Base-by-base conservation (phyloP, 2,329 filamentous ascomycete genomes). In the Trichocomaceae sp. region DNA sequence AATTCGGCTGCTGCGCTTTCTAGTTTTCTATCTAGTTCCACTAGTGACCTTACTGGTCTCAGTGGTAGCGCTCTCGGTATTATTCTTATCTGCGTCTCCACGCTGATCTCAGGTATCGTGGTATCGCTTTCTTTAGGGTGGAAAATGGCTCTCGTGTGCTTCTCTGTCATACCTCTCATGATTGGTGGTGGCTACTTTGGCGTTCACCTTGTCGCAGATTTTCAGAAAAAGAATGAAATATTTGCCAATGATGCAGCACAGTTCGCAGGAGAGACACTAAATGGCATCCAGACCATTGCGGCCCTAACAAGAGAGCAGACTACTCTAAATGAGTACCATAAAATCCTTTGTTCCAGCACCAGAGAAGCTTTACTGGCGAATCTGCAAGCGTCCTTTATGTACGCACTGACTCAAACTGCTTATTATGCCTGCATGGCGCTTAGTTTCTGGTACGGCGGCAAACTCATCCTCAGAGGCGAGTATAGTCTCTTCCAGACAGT, bases 381-480 rank as follows among this genome's bases (percentile, higher is more conserved):
- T 31, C 70, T 90, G 57, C 86, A 84, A 64, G 89, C 88, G 0
- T 92, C 88, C 10, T 68, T 79, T 1, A 81, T 96, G 6, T 97
- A 95, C 66, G 90, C 91, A 0, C 80, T 84, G 1, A 88, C 90
- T 0, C 92, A 96, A 72, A 90, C 88, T 0, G 75, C 95, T 56
- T 83, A 88, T 58, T 95, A 95, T 74, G 77, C 90, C 49, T 88
- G 85, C 61, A 85, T 93, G 57, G 90, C 90, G 0, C 82, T 96
- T 3, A 90, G 87, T 1, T 96, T 96, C 77, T 96, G 89, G 89
- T 96, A 93, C 64, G 90, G 90, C 57, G 88, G 89, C 23, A 86
- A 79, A 0, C 76, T 95, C 31, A 85, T 96, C 51, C 84, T 80
- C 22, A 79, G 79, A 55, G 66, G 72, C 47, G 87, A 95, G 67